Evolutionary conservation across 306 rosid species (phyloP), one percentile per base, ranked within the genome.

Genomic region (Morella rubra): DNA sequence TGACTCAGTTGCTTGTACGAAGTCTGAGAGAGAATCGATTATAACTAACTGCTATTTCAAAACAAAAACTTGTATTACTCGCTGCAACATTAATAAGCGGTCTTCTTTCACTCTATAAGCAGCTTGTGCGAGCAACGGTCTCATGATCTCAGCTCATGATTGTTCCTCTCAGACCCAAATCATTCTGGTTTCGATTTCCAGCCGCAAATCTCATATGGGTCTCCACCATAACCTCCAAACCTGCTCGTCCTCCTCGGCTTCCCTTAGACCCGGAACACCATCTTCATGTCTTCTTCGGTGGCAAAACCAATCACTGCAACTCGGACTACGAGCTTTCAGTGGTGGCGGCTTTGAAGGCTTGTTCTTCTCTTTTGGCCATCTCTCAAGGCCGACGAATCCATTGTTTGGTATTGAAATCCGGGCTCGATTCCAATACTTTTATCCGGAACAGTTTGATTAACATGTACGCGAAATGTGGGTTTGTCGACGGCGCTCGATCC

Each of bases 331-430:
- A 89, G 72, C 87, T 86, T 59, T 84, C 91, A 1, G 64, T 95
- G 84, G 87, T 95, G 75, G 90, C 92, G 7, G 85, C 86, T 0
- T 77, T 95, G 66, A 92, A 89, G 79, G 85, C 89, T n/a, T 90
- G 95, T 77, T 79, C 98, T 8, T 89, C 92, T 60, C 79, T 73
- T 7, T 52, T 74, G 66, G 78, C 89, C 62, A 15, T 75, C 66
- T 83, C 74, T 64, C 89, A 72, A 68, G 97, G 98, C 74, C 89
- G 81, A 55, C 96, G 92, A 79, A 71, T 95, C 73, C 98, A 92
- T 53, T 86, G 88, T 27, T 82, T 87, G 27, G 45, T 73, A 60
- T 62, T 88, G 44, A 95, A 92, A 84, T 86, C 89, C 7, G 97
- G 98, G 32, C 83, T 90, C 55, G 50, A 71, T 10, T 81, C 87